A percentile compares a stretch with the other conserved stretches of the same genome.
Conservation (phyloP, 2,329 filamentous ascomycete genomes). For the Neocatenulostroma microsporum region DNA sequence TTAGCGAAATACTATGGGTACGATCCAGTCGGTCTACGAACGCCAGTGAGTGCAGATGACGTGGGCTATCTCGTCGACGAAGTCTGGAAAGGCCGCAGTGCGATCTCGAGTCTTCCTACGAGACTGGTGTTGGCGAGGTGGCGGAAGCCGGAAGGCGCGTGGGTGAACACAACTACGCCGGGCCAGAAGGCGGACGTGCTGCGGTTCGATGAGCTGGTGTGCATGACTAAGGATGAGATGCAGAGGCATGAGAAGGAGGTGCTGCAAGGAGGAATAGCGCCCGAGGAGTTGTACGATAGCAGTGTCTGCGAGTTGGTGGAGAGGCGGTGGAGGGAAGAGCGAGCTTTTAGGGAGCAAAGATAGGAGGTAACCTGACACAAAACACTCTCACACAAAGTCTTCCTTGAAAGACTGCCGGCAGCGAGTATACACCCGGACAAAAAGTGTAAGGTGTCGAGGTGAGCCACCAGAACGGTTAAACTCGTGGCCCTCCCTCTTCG, state of each 20-base stretch:
- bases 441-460: too few relatives aligned
- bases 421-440: neutral
- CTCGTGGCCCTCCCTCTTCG: too few relatives aligned
- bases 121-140: conserved; percentile 74
- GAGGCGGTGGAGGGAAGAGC: conserved; percentile 58
- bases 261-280: conserved; percentile 57
- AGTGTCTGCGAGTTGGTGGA: conserved; percentile 62
- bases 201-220: conserved; percentile 64
- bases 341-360: conserved; percentile 12
- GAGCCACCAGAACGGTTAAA: too few relatives aligned
- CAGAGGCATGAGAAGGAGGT: conserved; percentile 71
- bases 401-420: neutral
- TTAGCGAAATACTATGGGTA: conserved; percentile 51
- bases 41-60: conserved; percentile 71
- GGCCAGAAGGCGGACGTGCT: conserved; percentile 71
- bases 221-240: conserved; percentile 90
- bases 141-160: conserved; percentile 56
- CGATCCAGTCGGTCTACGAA: conserved; percentile 62
- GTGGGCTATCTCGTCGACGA: conserved; percentile 86
- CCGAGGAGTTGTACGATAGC: conserved; percentile 66
- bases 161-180: conserved; percentile 58
- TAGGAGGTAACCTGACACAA: too few relatives aligned
- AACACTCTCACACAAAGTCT: neutral
- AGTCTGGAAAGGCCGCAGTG: conserved; percentile 74
- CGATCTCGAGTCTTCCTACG: conserved; percentile 71